Base-by-base conservation (phyloP, 768 basidiomycete species). In the Phanerochaete carnosa region DNA sequence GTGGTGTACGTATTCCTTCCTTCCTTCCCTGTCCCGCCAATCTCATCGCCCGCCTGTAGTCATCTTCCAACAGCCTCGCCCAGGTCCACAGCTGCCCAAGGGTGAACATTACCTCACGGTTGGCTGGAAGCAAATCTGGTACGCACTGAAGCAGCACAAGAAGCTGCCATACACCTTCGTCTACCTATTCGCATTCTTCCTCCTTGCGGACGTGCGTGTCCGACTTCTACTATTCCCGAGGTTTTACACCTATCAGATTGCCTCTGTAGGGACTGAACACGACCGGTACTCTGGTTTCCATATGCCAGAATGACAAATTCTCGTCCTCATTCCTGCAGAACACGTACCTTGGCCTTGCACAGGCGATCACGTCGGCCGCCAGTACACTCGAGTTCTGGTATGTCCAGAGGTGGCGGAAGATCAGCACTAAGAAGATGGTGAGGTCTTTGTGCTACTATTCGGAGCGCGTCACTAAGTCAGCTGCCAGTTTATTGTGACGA, bases 81-180 rank as follows among this genome's bases (percentile, higher is more conserved):
- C 89, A 2, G 93, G 93, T 0, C 90, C 92, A 55, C 74, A 85
- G 13, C 76, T 95, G 23, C 93, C 93, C 0, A 87, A 86, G 64
- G 87, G 87, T 52, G 86, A 92, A 64, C 81, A 73, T 60, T 94
- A 94, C 67, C 62, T 93, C 28, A 91, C 90, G 0, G 83, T 95
- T 47, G 93, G 93, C 46, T 94, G 89, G 88, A 92, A 90, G 68
- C 91, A 93, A 78, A 90, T 94, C 54, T 94, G 90, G 86, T 75
- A 80, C 15, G 89, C 90, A 0, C 68, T 81, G 61, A 88, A 85
- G 67, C 85, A 93, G 62, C 92, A 89, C 72, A 89, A 84, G 72
- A 79, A 86, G 67, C 80, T 93, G 0, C 92, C 92, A 0, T 83
- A 89, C 72, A 95, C 92, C 1, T 94, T 94, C 70, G 80, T 85